Evolutionary conservation across 805 yeast species (phyloP), one percentile per base, ranked within the genome.

Genomic region (Kuraishia borneana): DNA sequence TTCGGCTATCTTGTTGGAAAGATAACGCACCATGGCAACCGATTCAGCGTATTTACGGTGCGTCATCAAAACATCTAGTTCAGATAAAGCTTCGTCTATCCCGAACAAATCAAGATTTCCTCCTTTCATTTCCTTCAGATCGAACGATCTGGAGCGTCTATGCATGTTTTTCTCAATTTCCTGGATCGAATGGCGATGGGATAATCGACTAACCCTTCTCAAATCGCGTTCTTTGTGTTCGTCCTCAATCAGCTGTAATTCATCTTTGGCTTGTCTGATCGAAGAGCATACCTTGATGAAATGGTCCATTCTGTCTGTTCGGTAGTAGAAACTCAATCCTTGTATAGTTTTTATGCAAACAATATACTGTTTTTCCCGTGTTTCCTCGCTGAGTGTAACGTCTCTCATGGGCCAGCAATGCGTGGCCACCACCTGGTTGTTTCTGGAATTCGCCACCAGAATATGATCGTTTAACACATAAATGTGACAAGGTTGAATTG

Each of bases 401-500:
- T 78, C 83, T 30, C 71, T 61, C 21, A 87, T 56, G 3, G 88
- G 81, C 80, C 88, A 78, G 54, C 89, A 82, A 44, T 81, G 80
- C 22, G 75, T 76, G 1, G 94, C 89, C 26, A 75, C 72, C 6
- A 17, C 32, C n/a, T 21, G 20, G 14, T 21, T 48, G 28, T 68
- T 49, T 39, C 72, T 73, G 39, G 75, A 69, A 1, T 83, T 65
- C 0, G 96, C 95, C 26, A 88, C 63, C 37, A 88, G 56, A 1
- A 87, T 51, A 45, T 77, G 65, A 53, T 88, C 96, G 48, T 81
- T 87, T 43, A 88, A 61, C 6, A 88, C 54, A 46, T 83, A 82
- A 31, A 88, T 53, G 46, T 82, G 94, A 4, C 80, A 76, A 2
- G 84, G 77, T 43, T 81, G 76, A 22, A 78, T 63, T 1, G 87